Conservation (phyloP, 225 moss, liverwort and hornwort species). For the Ulota crispa region DNA sequence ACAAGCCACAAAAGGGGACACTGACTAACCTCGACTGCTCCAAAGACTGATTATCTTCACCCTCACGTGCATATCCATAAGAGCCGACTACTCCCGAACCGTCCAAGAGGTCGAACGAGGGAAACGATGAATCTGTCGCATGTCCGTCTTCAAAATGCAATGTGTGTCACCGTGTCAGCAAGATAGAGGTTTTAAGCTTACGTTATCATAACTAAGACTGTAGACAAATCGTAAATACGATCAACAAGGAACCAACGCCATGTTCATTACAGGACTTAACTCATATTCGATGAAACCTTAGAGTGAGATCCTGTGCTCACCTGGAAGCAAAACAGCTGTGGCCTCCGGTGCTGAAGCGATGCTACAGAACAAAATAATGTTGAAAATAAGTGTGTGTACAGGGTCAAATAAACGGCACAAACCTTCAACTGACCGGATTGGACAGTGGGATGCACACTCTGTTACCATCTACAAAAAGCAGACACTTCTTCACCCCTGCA, state of each 20-base stretch:
- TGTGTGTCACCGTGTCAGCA: constrained; percentile 36
- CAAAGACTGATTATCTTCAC: constrained; percentile 77
- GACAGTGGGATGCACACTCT: not conserved
- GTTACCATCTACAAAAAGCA: not conserved
- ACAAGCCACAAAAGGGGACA: not conserved
- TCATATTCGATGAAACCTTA: not conserved
- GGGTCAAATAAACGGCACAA: constrained; percentile 2
- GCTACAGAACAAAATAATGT: constrained; percentile 53
- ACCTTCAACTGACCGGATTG: constrained; percentile 1
- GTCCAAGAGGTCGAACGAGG: constrained; percentile 94
- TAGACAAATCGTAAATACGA: not conserved
- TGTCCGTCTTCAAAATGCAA: constrained; percentile 73
- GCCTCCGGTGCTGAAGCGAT: constrained; percentile 95
- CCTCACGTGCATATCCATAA: constrained; percentile 77
- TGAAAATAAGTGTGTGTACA: constrained; percentile 22
- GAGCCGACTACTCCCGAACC: constrained; percentile 82
- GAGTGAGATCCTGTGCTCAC: constrained; percentile 37
- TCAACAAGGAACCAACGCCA: not conserved
- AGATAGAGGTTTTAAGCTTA: constrained; percentile 13
- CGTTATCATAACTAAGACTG: not conserved
- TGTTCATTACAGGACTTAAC: not conserved
- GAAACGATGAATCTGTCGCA: constrained; percentile 79
- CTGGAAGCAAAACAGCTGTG: constrained; percentile 96
- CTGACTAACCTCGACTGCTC: constrained; percentile 77
- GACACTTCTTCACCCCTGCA: constrained; percentile 1